Base-by-base conservation (phyloP, 768 basidiomycete genomes). In the Fibroporia radiculosa region DNA sequence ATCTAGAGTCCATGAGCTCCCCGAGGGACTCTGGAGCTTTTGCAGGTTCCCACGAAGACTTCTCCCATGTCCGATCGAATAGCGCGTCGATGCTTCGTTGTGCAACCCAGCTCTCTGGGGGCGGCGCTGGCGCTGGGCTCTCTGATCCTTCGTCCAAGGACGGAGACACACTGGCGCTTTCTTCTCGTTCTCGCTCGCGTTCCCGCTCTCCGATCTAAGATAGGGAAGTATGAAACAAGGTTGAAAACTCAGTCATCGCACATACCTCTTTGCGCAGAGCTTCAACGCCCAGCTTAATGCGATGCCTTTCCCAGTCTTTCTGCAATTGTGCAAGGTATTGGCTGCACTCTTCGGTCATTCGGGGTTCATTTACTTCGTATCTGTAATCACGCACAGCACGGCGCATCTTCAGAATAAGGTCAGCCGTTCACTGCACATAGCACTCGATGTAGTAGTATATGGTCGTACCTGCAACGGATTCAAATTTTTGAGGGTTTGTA, bases 241-340 rank as follows among this genome's bases (percentile, higher is more conserved):
- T 35, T 3, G 6, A 20, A n/a, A 31, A 20, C 8, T 8, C 38
- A 8, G 6, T 40, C 10, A 11, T n/a, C 18, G 23, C 19, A 46
- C 61, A 44, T 48, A 89, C 86, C 78, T 92, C 88, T 65, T 82
- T 86, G 48, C 85, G 81, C 26, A 92, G 67, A 7, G 83, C 82
- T 56, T 90, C 84, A 7, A 95, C 90, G 3, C 90, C 88, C 25
- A 87, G 68, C 58, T 90, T 87, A 25, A 93, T 80, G 34, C 92
- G 73, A 60, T 90, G 84, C 45, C 89, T 71, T 63, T 99, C 95
- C 95, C 95, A 99, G 60, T 98, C 93, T 58, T 90, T 93, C 65
- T 97, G 93, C 7, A 99, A 70, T 56, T 98, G 95, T 2, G 80
- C 85, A 22, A 98, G 75, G 56, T 98, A 98, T 66, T 96, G 90